Percentiles rank a stretch among this genome's conserved stretches.
Conservation (phyloP, 345 rosid species). For the Balakata baccata region DNA sequence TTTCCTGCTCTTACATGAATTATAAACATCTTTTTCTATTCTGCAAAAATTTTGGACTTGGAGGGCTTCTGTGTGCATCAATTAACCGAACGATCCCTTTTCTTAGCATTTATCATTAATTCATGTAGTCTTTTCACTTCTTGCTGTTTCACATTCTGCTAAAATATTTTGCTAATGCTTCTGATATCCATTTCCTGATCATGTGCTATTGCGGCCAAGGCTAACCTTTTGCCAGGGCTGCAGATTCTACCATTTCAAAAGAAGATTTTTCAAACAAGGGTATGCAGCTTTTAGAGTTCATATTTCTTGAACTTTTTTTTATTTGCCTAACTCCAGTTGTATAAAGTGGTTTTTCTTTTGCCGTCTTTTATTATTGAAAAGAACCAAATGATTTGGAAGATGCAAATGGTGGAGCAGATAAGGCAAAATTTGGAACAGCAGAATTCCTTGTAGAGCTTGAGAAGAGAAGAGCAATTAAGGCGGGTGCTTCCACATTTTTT, state of each 20-base stretch:
- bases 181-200: background rate
- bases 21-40: background rate
- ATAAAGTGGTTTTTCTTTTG: background rate
- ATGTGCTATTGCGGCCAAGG: background rate
- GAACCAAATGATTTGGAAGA: constrained; percentile 36
- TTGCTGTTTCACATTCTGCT: background rate
- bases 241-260: constrained; percentile 19
- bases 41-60: background rate
- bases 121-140: background rate
- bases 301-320: background rate
- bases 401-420: constrained; percentile 23
- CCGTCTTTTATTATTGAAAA: background rate
- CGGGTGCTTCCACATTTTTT: constrained; percentile 24
- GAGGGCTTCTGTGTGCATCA: background rate
- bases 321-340: background rate
- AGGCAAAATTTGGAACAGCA: constrained; percentile 52
- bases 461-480: constrained; percentile 71
- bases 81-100: too few relatives aligned
- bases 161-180: background rate
- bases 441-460: constrained; percentile 61
- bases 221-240: constrained; percentile 24
- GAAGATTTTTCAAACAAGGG: constrained; percentile 30
- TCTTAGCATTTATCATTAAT: too few relatives aligned
- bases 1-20: background rate
- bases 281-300: constrained; percentile 9